Evolutionary conservation across 345 rosid genomes (phyloP).

Genomic region (Salix koriyanagi): DNA sequence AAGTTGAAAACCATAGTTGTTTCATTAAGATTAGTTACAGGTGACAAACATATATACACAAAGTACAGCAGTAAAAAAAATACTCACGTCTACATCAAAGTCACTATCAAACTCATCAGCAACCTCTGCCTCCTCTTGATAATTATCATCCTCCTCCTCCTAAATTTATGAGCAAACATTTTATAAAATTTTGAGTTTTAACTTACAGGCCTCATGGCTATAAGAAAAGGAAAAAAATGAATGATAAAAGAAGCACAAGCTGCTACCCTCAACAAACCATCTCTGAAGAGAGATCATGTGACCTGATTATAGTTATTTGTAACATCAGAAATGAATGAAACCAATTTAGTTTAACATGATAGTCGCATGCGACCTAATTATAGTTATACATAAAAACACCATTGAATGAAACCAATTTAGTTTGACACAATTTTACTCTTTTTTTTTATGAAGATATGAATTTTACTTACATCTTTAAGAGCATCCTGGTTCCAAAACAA

Average conservation of each 20-base stretch:
- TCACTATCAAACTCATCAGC: constrained; percentile 95
- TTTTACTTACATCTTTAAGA: constrained; percentile 60
- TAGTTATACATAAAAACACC: no score
- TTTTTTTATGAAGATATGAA: background rate
- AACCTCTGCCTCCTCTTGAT: constrained; percentile 70
- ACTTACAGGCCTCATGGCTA: no score
- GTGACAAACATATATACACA: background rate
- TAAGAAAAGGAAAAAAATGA: no score
- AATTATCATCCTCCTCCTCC: constrained; percentile 81
- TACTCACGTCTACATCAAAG: constrained; percentile 81
- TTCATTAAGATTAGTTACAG: background rate
- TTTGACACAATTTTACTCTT: no score
- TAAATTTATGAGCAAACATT: constrained; percentile 7
- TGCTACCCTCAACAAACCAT: no score
- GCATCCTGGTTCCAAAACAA: constrained; percentile 93
- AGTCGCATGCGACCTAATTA: no score
- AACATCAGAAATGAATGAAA: no score
- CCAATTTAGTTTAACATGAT: no score
- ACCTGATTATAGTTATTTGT: no score
- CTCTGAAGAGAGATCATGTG: no score
- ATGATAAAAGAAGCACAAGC: background rate
- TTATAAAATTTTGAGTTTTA: no score
- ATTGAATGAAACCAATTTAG: no score
- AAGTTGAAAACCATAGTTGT: constrained; percentile 1
- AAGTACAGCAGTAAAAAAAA: constrained; percentile 14